Conservation (phyloP, 2,329 filamentous ascomycete genomes). For the Geosmithia flava region DNA sequence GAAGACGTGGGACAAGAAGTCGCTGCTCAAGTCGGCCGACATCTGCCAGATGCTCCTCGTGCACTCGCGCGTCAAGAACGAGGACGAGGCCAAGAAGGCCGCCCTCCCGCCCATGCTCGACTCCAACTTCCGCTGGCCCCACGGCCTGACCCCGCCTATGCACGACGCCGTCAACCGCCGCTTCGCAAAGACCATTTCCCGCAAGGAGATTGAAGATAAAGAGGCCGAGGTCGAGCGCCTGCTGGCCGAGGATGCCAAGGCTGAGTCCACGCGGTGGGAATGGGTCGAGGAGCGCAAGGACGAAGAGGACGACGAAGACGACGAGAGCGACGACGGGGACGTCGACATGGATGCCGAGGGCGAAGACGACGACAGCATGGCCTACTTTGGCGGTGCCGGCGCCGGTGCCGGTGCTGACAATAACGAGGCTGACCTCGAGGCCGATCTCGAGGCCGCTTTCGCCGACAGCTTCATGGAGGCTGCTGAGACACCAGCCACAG, state of each 20-base stretch:
- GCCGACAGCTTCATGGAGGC: conserved; percentile 17
- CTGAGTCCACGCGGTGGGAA: conserved; percentile 49
- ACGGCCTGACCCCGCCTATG: conserved; percentile 81
- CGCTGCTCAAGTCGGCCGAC: conserved; percentile 81
- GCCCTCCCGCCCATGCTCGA: conserved; percentile 64
- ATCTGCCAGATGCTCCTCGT: conserved; percentile 83
- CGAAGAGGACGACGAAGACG: conserved; percentile 27
- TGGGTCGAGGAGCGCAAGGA: conserved; percentile 41
- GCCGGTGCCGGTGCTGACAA: conserved; percentile 26
- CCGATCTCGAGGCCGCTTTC: conserved; percentile 38
- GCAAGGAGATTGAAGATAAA: conserved; percentile 75
- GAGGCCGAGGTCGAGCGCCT: conserved; percentile 68
- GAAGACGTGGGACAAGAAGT: conserved; percentile 86
- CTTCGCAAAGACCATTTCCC: conserved; percentile 71
- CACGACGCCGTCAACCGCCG: conserved; percentile 71
- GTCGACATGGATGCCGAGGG: conserved; percentile 39
- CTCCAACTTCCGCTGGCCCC: conserved; percentile 60
- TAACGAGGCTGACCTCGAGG: conserved; percentile 31
- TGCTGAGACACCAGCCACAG: conserved; percentile 28
- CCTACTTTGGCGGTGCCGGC: conserved; percentile 15
- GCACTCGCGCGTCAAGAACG: conserved; percentile 52
- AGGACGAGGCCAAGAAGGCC: conserved; percentile 51
- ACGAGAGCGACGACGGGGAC: conserved; percentile 44
- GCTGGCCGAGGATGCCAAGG: conserved; percentile 54
- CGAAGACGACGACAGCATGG: conserved; percentile 29